A percentile compares a stretch with the other conserved stretches of the same genome.
phyloP scores from a whole-genome alignment of 352 stramenopile species.

The Aphanomyces invadans region DNA sequence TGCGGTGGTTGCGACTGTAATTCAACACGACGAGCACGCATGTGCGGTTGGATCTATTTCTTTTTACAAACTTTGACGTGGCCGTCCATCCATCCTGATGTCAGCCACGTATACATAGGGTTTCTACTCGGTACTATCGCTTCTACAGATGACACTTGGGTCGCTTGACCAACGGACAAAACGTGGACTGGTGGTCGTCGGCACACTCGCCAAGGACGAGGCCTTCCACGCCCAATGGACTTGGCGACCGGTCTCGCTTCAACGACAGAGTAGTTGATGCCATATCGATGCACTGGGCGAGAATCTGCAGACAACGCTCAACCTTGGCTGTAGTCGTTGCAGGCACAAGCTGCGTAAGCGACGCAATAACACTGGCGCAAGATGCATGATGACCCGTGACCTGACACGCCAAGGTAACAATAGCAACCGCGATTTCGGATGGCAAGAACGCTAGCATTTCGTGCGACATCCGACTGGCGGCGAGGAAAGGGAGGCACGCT shows the following conservation, averaged over 20 bases:
- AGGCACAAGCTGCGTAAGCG: no score
- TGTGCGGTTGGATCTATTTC: no score
- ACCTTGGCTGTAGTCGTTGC: not conserved
- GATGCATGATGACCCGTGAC: not conserved
- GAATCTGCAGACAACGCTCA: not conserved
- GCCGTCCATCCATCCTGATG: no score
- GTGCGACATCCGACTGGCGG: not conserved
- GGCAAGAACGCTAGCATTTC: not conserved
- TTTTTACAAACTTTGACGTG: no score
- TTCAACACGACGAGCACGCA: no score
- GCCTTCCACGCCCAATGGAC: slow-evolving; percentile 12
- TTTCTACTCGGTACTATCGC: no score
- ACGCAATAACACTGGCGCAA: no score
- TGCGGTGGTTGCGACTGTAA: no score
- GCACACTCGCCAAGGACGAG: no score
- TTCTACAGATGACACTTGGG: not conserved
- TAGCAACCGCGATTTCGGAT: not conserved
- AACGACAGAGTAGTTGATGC: not conserved
- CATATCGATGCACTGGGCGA: not conserved
- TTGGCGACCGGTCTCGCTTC: slow-evolving; percentile 22
- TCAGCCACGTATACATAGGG: no score
- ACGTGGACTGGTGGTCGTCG: not conserved
- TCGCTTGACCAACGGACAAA: not conserved
- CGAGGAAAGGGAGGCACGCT: not conserved
- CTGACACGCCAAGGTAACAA: not conserved